phyloP scores from a whole-genome alignment of 1,284 basidiomycete genomes.

The Cryptococcus sp. region DNA sequence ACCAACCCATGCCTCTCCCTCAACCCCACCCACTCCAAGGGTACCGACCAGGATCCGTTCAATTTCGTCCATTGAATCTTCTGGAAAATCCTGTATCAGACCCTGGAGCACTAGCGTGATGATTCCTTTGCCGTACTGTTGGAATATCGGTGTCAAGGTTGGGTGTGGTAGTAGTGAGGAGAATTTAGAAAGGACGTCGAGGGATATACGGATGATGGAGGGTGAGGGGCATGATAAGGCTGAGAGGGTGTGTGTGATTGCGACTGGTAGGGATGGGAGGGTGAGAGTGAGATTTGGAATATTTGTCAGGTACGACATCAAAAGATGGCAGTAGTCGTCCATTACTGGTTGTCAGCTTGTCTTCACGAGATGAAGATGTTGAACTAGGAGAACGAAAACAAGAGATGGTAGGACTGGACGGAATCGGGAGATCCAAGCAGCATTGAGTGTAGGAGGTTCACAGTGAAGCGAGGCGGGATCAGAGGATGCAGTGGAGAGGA shows the following conservation, averaged over 20 bases:
- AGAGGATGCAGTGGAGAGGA: too few species aligned
- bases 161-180: slow-evolving; percentile 56
- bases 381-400: not conserved
- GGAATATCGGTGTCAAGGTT: not conserved
- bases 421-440: not conserved
- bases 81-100: slow-evolving; percentile 79
- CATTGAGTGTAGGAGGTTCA: too few species aligned
- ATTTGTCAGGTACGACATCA: slow-evolving; percentile 64
- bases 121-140: not conserved
- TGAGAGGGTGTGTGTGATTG: slow-evolving; percentile 69
- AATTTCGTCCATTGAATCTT: slow-evolving; percentile 71
- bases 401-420: not conserved
- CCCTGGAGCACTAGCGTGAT: slow-evolving; percentile 19
- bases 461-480: too few species aligned
- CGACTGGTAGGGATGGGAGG: slow-evolving; percentile 67
- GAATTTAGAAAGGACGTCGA: slow-evolving; percentile 73
- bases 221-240: slow-evolving; percentile 73
- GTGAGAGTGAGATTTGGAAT: slow-evolving; percentile 73
- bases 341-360: slow-evolving; percentile 59
- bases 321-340: slow-evolving; percentile 88
- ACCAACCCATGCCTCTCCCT: slow-evolving; percentile 66
- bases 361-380: not conserved
- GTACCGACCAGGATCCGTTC: slow-evolving; percentile 65
- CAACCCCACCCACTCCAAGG: slow-evolving; percentile 65
- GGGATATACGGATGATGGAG: slow-evolving; percentile 71